Conservation (phyloP, 805 yeast species). For the Saturnispora halmiae region DNA sequence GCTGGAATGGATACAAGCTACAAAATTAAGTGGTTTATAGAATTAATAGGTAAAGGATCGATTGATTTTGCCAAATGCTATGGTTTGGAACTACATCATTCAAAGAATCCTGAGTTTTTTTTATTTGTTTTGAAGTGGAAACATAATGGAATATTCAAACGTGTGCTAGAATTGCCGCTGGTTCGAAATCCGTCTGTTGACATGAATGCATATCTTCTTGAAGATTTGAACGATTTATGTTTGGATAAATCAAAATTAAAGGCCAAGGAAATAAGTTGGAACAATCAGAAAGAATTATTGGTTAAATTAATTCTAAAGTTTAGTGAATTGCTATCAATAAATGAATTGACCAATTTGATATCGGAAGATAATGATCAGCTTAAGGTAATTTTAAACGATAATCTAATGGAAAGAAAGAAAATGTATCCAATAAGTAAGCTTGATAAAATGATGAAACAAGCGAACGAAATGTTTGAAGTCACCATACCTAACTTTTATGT, state of each 20-base stretch:
- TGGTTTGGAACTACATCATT: background rate
- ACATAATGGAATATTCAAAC: slow-evolving; percentile 12
- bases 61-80: slow-evolving; percentile 6
- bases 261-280: background rate
- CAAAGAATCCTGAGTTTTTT: background rate
- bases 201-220: slow-evolving; percentile 7
- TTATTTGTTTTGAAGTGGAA: background rate
- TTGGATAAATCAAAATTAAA: background rate
- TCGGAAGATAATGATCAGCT: background rate
- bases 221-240: slow-evolving; percentile 9
- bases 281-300: background rate
- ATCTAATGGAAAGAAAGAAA: background rate
- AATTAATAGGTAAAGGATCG: slow-evolving; percentile 5
- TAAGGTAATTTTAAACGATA: background rate
- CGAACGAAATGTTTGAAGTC: slow-evolving; percentile 1
- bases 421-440: slow-evolving; percentile 1
- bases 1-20: background rate
- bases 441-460: background rate
- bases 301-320: slow-evolving; percentile 1
- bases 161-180: slow-evolving; percentile 2
- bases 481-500: slow-evolving; percentile 5
- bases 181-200: background rate
- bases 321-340: slow-evolving; percentile 1
- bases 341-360: background rate
- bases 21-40: slow-evolving; percentile 9